Percentiles rank a stretch among this genome's conserved stretches.
Evolutionary conservation across 139 green algal genomes (phyloP).

Genomic region (Nannochloris sp.): DNA sequence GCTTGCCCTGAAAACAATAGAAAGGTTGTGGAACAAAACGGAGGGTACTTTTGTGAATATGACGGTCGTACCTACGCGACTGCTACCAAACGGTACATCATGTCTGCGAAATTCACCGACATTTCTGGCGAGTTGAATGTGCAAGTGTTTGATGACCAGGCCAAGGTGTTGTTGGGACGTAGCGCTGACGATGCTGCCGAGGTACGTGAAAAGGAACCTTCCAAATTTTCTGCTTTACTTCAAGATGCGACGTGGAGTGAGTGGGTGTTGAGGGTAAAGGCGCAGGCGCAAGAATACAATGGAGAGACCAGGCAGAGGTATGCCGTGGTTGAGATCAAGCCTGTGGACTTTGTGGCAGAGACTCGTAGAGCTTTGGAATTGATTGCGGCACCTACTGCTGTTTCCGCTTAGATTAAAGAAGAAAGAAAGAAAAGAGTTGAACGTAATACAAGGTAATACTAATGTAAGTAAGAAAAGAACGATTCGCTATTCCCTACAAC

Average conservation of each 20-base stretch:
- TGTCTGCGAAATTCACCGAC: slow-evolving; percentile 20
- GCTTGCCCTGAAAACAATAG: slow-evolving; percentile 75
- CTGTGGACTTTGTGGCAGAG: slow-evolving; percentile 44
- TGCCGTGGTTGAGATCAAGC: slow-evolving; percentile 34
- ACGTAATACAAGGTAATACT: not conserved
- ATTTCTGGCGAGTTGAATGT: slow-evolving; percentile 12
- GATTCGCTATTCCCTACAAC: too few species aligned
- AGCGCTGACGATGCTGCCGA: slow-evolving; percentile 46
- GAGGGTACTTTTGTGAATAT: slow-evolving; percentile 53
- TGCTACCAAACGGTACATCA: slow-evolving; percentile 56
- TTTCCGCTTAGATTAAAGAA: not conserved
- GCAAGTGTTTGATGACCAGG: slow-evolving; percentile 10
- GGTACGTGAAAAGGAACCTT: not conserved
- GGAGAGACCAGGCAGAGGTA: slow-evolving; percentile 52
- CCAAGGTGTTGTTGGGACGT: slow-evolving; percentile 41
- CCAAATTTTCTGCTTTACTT: not conserved
- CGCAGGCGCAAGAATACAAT: slow-evolving; percentile 56
- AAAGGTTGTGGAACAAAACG: slow-evolving; percentile 63
- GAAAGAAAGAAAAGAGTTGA: not conserved
- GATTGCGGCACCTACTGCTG: too few species aligned
- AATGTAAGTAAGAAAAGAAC: too few species aligned
- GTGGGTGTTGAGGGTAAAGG: slow-evolving; percentile 8
- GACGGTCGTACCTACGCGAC: slow-evolving; percentile 30
- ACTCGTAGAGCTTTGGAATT: slow-evolving; percentile 30
- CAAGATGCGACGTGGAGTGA: slow-evolving; percentile 1